phyloP scores from a whole-genome alignment of 768 basidiomycete genomes.

The Termitomyces sp. region DNA sequence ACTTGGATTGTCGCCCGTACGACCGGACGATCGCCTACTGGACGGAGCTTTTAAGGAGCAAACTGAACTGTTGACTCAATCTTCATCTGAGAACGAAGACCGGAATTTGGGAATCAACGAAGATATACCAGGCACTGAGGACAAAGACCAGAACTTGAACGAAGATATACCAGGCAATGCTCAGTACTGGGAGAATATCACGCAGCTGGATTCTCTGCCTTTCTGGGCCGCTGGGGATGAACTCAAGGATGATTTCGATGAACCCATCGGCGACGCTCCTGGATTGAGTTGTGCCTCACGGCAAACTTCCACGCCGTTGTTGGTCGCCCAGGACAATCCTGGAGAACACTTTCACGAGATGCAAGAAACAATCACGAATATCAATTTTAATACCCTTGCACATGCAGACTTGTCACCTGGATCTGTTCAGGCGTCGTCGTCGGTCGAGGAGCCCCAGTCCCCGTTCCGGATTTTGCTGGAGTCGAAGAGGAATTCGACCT shows the following conservation, averaged over 20 bases:
- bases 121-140: background rate
- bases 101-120: background rate
- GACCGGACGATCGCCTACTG: background rate
- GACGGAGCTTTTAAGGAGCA: background rate
- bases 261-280: background rate
- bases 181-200: background rate
- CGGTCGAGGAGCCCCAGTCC: conserved; percentile 4
- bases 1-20: conserved; percentile 25
- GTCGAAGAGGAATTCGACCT: background rate
- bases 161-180: background rate
- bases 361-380: background rate
- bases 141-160: background rate
- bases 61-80: background rate
- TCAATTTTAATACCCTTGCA: background rate
- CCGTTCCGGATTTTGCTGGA: conserved; percentile 10
- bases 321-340: conserved; percentile 1
- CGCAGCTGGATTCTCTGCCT: background rate
- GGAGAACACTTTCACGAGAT: background rate
- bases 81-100: background rate
- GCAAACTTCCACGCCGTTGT: background rate
- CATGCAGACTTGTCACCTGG: background rate
- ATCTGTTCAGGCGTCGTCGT: background rate
- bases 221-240: background rate
- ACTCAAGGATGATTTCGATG: background rate
- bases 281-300: background rate